Conservation (phyloP, 768 basidiomycete genomes). For the Strobilomyces echinocephalus region DNA sequence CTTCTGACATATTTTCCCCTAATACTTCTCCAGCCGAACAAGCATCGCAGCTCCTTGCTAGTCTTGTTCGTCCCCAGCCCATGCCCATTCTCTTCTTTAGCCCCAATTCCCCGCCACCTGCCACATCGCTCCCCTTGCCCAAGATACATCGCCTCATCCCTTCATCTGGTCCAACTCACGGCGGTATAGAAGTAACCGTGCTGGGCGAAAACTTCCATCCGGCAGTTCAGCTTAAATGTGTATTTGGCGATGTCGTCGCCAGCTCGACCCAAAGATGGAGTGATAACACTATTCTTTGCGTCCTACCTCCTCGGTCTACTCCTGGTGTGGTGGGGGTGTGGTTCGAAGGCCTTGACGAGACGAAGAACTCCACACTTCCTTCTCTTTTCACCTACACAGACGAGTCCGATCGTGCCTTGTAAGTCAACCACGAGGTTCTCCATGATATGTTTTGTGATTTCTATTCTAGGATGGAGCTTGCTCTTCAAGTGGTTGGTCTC, state of each 20-base stretch:
- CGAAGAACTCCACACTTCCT: constrained; percentile 48
- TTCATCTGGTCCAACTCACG: constrained; percentile 77
- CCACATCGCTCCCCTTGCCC: constrained; percentile 51
- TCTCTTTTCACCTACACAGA: constrained; percentile 87
- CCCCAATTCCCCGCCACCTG: constrained; percentile 42
- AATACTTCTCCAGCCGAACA: constrained; percentile 14
- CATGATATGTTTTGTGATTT: constrained; percentile 11
- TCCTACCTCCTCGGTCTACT: constrained; percentile 75
- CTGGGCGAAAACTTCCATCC: constrained; percentile 88
- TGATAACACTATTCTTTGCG: constrained; percentile 87
- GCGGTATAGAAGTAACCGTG: constrained; percentile 92
- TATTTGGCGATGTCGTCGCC: constrained; percentile 81
- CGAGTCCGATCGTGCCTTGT: constrained; percentile 86
- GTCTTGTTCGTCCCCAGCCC: constrained; percentile 33
- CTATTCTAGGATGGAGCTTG: constrained; percentile 80
- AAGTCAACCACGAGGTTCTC: constrained; percentile 31
- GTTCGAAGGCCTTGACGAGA: constrained; percentile 72
- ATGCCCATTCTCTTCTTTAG: constrained; percentile 64
- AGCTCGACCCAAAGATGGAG: constrained; percentile 89
- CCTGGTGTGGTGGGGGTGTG: constrained; percentile 88
- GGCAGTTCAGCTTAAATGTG: constrained; percentile 62
- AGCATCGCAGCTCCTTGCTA: constrained; percentile 15
- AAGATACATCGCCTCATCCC: constrained; percentile 85
- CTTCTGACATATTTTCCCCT: constrained; percentile 19
- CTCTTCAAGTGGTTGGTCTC: constrained; percentile 89